These are phyloP conservation scores for Collybia sordida DNA, from an alignment of 768 basidiomycete genomes.

Conservation along the genomic window DNA sequence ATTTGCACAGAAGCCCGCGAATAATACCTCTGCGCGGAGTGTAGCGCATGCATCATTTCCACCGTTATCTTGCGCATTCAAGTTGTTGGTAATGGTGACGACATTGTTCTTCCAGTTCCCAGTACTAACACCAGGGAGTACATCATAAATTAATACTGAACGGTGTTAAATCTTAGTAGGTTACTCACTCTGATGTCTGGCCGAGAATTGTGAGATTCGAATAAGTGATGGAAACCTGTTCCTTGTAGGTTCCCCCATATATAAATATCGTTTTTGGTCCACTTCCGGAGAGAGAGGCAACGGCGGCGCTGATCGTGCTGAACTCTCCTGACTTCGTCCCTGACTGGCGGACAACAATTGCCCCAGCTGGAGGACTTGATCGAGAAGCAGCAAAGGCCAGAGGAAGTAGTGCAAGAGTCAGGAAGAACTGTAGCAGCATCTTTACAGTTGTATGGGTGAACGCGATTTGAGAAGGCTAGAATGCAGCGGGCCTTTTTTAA, in stretches of 20 bases:
- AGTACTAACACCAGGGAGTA: constrained; percentile 8
- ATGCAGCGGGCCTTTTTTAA: neutral
- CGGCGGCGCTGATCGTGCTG: constrained; percentile 22
- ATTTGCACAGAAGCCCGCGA: too few species aligned
- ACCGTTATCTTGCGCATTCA: constrained; percentile 25
- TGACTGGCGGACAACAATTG: constrained; percentile 23
- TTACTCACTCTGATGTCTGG: constrained; percentile 20
- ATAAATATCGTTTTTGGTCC: constrained; percentile 19
- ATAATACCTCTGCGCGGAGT: constrained; percentile 16
- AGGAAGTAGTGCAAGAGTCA: constrained; percentile 12
- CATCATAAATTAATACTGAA: neutral
- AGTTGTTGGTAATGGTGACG: constrained; percentile 24
- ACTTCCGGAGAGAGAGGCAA: constrained; percentile 20
- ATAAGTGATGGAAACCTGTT: constrained; percentile 23
- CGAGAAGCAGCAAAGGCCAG: constrained; percentile 4
- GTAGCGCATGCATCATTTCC: constrained; percentile 26
- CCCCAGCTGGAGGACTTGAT: constrained; percentile 22
- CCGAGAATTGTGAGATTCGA: constrained; percentile 20
- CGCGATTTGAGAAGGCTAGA: neutral
- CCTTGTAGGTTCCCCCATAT: constrained; percentile 24
- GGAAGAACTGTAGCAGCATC: constrained; percentile 10
- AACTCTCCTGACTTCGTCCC: constrained; percentile 22
- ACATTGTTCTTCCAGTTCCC: constrained; percentile 21
- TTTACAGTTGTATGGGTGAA: neutral
- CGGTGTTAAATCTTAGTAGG: neutral